These are phyloP conservation scores for Schizonepeta tenuifolia DNA, from an alignment of 257 asterid genomes.

Conservation along the genomic window DNA sequence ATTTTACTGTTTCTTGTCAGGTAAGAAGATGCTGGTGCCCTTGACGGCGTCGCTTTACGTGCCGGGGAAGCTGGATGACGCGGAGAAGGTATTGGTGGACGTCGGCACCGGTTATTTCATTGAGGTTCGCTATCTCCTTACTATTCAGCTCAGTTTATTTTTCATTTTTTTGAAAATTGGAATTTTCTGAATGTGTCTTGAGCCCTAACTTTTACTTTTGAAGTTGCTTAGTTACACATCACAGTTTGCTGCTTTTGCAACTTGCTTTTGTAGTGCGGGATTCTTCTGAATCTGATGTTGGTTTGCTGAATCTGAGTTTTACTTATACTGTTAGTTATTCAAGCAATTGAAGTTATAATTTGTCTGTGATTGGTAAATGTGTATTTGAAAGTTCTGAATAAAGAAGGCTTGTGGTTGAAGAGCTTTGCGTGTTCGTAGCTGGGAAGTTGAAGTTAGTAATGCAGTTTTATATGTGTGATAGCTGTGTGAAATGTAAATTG, in stretches of 20 bases:
- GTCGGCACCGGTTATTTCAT: slow-evolving; percentile 96
- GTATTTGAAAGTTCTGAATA: background rate
- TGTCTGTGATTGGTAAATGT: background rate
- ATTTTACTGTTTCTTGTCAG: slow-evolving; percentile 33
- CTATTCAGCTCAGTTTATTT: background rate
- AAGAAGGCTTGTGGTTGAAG: background rate
- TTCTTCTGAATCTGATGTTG: background rate
- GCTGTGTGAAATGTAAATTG: background rate
- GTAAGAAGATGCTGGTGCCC: slow-evolving; percentile 90
- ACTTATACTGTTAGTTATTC: background rate
- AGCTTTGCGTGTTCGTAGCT: slow-evolving; percentile 5
- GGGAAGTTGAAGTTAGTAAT: background rate
- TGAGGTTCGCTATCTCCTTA: slow-evolving; percentile 52
- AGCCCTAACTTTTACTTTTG: background rate
- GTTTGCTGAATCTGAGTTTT: background rate
- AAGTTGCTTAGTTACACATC: background rate
- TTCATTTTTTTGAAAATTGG: background rate
- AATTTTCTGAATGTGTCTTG: background rate
- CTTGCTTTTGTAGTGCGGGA: background rate
- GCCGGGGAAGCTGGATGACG: slow-evolving; percentile 81
- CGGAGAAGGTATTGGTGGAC: slow-evolving; percentile 88
- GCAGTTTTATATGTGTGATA: background rate
- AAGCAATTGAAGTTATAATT: background rate
- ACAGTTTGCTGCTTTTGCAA: background rate
- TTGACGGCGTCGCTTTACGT: slow-evolving; percentile 90